These are phyloP conservation scores for Talaromyces nanjingensis DNA, from an alignment of 495 filamentous ascomycete species.

Conservation along the genomic window DNA sequence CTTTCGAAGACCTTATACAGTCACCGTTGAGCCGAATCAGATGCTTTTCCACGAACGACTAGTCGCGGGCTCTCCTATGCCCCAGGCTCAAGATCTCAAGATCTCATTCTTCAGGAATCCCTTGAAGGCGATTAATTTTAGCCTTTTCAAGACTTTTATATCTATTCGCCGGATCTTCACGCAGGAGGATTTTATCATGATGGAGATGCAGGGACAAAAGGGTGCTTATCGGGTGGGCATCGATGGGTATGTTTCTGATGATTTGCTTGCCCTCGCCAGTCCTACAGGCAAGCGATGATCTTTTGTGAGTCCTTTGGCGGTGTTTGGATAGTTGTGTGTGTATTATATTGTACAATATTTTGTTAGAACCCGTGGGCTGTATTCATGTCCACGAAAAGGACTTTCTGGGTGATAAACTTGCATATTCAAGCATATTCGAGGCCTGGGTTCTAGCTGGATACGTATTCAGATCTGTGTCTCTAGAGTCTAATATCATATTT, in stretches of 20 bases:
- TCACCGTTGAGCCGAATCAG: conserved; percentile 32
- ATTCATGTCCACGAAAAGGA: too few species aligned
- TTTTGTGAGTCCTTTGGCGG: neutral
- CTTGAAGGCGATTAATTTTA: conserved; percentile 24
- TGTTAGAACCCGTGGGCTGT: neutral
- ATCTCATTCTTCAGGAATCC: conserved; percentile 33
- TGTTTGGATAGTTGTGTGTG: neutral
- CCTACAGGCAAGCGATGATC: conserved; percentile 4
- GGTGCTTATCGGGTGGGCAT: conserved; percentile 33
- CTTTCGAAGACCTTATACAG: conserved; percentile 29
- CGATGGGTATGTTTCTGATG: conserved; percentile 30
- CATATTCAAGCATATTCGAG: too few species aligned
- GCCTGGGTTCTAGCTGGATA: too few species aligned
- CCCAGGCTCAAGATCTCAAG: conserved; percentile 13
- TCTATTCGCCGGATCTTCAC: conserved; percentile 38
- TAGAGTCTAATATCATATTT: neutral
- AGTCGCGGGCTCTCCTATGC: conserved; percentile 14
- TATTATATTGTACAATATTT: conserved; percentile 5
- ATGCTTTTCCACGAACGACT: conserved; percentile 31
- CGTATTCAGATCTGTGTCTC: neutral
- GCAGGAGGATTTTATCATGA: conserved; percentile 37
- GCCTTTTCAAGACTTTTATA: conserved; percentile 29
- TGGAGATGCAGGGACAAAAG: conserved; percentile 36
- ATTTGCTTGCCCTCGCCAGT: conserved; percentile 30
- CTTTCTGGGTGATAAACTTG: too few species aligned